These are phyloP conservation scores for Peronospora destructor DNA, from an alignment of 352 stramenopile species.

Conservation along the genomic window DNA sequence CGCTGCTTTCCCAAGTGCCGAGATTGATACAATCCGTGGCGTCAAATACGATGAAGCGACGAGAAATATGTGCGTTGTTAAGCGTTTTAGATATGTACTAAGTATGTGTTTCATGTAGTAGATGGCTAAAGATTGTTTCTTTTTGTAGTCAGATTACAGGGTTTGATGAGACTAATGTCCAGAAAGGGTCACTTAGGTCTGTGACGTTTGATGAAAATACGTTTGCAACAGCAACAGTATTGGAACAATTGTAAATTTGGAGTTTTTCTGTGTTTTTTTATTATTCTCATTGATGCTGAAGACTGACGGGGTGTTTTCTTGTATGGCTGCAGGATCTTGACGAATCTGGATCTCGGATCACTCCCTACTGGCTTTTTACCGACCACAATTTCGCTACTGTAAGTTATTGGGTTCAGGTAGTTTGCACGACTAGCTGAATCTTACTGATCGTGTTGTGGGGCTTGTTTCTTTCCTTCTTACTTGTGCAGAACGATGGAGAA, in stretches of 20 bases:
- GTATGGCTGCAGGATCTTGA: constrained; percentile 33
- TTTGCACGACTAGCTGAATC: constrained; percentile 2
- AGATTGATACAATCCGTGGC: constrained; percentile 37
- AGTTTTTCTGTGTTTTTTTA: neutral
- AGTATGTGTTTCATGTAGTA: no score
- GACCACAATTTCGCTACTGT: constrained; percentile 41
- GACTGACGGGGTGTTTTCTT: constrained; percentile 1
- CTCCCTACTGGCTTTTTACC: constrained; percentile 45
- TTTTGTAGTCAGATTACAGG: constrained; percentile 60
- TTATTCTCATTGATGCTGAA: neutral
- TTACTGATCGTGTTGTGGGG: constrained; percentile 5
- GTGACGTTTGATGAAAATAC: constrained; percentile 40
- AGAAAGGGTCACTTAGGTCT: constrained; percentile 54
- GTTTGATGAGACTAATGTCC: constrained; percentile 42
- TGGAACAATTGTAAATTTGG: constrained; percentile 42
- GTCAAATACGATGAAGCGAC: constrained; percentile 38
- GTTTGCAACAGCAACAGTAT: constrained; percentile 35
- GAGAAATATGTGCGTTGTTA: constrained; percentile 44
- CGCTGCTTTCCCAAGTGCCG: constrained; percentile 40
- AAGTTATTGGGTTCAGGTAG: constrained; percentile 1
- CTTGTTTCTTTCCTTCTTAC: neutral
- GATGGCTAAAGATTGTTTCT: neutral
- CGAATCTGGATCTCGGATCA: constrained; percentile 52
- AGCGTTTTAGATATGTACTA: no score
- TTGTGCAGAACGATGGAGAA: constrained; percentile 52